A percentile compares a stretch with the other conserved stretches of the same genome.
phyloP scores from a whole-genome alignment of 176 grass and related monocot species.

The Aegilops speltoides region DNA sequence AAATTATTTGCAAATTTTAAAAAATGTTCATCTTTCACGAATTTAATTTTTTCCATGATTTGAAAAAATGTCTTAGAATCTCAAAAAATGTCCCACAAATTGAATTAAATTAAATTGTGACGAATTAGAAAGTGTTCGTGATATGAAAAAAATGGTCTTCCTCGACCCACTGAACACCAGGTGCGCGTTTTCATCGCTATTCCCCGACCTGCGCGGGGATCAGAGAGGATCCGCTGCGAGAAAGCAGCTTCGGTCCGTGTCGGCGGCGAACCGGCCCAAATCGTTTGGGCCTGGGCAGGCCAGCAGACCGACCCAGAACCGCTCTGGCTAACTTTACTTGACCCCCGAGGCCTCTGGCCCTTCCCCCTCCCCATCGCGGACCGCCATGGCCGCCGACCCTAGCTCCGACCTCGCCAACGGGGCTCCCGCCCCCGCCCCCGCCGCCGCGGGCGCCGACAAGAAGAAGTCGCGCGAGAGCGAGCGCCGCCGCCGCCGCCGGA shows the following conservation, averaged over 20 bases:
- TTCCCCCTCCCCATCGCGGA: background rate
- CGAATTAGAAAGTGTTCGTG: too few species aligned
- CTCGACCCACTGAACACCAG: too few species aligned
- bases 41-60: too few species aligned
- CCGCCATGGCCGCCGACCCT: conserved; percentile 39
- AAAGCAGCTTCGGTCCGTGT: background rate
- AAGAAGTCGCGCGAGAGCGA: conserved; percentile 65
- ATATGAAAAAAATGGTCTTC: too few species aligned
- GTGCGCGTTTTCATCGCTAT: too few species aligned
- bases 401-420: conserved; percentile 18
- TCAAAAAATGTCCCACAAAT: too few species aligned
- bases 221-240: too few species aligned
- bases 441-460: conserved; percentile 1
- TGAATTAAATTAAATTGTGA: too few species aligned
- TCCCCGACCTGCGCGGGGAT: too few species aligned
- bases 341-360: background rate
- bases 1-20: too few species aligned
- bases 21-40: too few species aligned
- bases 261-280: background rate
- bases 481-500: conserved; percentile 47
- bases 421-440: background rate
- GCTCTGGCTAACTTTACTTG: background rate
- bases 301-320: background rate
- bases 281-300: background rate
- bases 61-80: too few species aligned